Evolutionary conservation across 192 early-diverging fungal genomes (phyloP).

Genomic region (Polychytrium aggregatum): DNA sequence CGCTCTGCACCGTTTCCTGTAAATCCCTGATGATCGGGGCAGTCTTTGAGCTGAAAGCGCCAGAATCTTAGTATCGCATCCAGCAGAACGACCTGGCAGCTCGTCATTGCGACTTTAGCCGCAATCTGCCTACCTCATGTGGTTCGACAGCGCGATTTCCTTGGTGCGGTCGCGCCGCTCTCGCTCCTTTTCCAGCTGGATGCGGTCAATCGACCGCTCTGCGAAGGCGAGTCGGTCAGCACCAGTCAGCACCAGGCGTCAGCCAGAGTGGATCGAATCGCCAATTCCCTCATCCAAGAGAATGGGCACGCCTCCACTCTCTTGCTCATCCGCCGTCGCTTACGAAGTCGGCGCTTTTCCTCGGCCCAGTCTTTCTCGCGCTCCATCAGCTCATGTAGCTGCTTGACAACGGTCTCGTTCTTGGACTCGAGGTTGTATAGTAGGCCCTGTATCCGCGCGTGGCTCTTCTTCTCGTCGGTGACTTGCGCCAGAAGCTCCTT

Average conservation of each 20-base stretch:
- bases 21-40: too few species aligned
- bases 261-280: neutral
- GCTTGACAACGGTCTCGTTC: constrained; percentile 10
- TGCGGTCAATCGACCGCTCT: constrained; percentile 32
- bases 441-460: constrained; percentile 5
- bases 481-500: constrained; percentile 16
- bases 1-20: too few species aligned
- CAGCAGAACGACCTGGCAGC: too few species aligned
- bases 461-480: constrained; percentile 21
- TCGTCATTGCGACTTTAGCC: too few species aligned
- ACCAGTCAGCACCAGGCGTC: neutral
- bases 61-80: too few species aligned
- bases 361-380: constrained; percentile 22
- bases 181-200: constrained; percentile 21
- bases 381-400: constrained; percentile 7
- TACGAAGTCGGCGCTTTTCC: constrained; percentile 25
- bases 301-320: neutral
- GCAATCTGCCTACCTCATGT: too few species aligned
- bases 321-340: too few species aligned
- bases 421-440: constrained; percentile 13
- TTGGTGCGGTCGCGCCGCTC: constrained; percentile 8
- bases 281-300: neutral
- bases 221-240: neutral
- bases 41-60: too few species aligned
- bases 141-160: too few species aligned